Evolutionary conservation across 805 yeast species (phyloP).

Genomic region (Candida namnaoensis): DNA sequence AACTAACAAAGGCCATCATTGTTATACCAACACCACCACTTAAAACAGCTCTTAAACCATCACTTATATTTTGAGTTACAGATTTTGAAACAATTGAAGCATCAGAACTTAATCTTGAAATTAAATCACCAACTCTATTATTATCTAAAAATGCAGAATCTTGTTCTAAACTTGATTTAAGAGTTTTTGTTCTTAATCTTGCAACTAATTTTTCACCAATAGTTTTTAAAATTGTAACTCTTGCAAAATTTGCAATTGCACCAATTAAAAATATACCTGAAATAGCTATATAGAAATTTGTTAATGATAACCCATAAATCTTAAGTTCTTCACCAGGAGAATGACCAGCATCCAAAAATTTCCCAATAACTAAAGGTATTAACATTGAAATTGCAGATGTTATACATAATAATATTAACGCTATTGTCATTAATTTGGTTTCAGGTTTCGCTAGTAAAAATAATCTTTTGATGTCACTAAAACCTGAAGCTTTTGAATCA

Average conservation of each 20-base stretch:
- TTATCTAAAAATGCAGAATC: conserved; percentile 87
- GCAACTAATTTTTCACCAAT: conserved; percentile 89
- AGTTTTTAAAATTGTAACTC: conserved; percentile 65
- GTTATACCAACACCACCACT: conserved; percentile 81
- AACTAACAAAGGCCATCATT: conserved; percentile 86
- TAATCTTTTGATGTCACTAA: conserved; percentile 30
- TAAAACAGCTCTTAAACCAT: conserved; percentile 79
- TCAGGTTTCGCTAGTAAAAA: conserved; percentile 53
- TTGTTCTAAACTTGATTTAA: conserved; percentile 70
- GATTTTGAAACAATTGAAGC: conserved; percentile 83
- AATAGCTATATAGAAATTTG: conserved; percentile 56
- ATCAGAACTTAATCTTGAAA: conserved; percentile 81
- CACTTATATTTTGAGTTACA: conserved; percentile 81
- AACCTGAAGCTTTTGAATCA: conserved; percentile 26
- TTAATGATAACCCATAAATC: conserved; percentile 50
- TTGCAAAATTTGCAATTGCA: conserved; percentile 70
- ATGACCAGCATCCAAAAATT: conserved; percentile 55
- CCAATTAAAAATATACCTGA: conserved; percentile 63
- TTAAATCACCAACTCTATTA: conserved; percentile 86
- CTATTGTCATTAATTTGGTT: conserved; percentile 43
- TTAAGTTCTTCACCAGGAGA: conserved; percentile 19
- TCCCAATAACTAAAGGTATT: conserved; percentile 79
- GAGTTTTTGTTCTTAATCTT: conserved; percentile 66
- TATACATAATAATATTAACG: conserved; percentile 52
- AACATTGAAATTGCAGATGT: conserved; percentile 78